Percentiles rank a stretch among this genome's conserved stretches.
Evolutionary conservation across 2,329 filamentous ascomycete genomes (phyloP).

Genomic region (Arthrobotrys musiformis): DNA sequence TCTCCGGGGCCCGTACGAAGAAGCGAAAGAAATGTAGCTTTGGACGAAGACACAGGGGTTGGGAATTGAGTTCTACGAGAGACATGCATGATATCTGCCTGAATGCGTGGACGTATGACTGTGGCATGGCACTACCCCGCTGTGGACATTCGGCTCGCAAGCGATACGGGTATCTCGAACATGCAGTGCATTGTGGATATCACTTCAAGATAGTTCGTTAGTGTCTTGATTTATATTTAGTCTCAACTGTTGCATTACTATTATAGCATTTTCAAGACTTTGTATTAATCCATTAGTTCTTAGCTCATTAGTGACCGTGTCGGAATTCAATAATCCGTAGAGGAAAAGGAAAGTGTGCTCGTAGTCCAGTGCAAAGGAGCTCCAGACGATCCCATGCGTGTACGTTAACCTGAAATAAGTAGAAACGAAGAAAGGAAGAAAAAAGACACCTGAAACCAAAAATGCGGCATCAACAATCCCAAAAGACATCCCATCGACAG

Average conservation of each 20-base stretch:
- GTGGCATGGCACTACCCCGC: no score
- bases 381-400: not conserved
- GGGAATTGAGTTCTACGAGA: not conserved
- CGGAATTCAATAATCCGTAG: not conserved
- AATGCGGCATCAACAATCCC: conserved; percentile 18
- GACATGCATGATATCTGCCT: conserved; percentile 10
- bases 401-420: conserved; percentile 4
- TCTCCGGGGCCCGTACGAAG: no score
- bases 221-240: not conserved
- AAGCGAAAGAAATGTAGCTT: no score
- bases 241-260: not conserved
- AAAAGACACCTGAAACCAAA: not conserved
- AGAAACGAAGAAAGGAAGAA: not conserved
- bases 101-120: not conserved
- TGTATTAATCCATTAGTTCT: not conserved
- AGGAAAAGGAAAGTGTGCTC: not conserved
- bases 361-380: not conserved
- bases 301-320: not conserved
- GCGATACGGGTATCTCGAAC: not conserved
- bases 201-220: not conserved
- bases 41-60: not conserved
- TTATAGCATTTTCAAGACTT: not conserved
- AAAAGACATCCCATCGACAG: conserved; percentile 11
- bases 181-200: not conserved
- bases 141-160: not conserved